These are phyloP conservation scores for Glaciozyma martinii DNA, from an alignment of 768 basidiomycete genomes.

Conservation along the genomic window DNA sequence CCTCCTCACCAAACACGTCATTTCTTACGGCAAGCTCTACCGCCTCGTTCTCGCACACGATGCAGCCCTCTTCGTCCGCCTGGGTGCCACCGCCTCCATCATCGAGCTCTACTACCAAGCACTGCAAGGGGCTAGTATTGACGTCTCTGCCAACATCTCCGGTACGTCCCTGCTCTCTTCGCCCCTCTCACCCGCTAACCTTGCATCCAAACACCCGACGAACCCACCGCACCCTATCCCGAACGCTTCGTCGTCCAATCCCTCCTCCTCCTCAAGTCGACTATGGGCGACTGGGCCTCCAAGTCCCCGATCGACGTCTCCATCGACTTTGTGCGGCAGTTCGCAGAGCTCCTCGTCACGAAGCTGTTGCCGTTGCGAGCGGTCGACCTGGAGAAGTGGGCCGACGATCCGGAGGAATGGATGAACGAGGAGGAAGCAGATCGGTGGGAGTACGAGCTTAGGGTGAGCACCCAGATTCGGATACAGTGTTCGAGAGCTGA, in stretches of 20 bases:
- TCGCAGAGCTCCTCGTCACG: constrained; percentile 62
- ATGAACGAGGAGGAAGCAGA: constrained; percentile 76
- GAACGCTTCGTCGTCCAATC: constrained; percentile 27
- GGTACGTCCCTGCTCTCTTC: background rate
- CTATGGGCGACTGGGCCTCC: constrained; percentile 29
- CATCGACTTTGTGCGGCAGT: constrained; percentile 38
- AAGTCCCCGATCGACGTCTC: constrained; percentile 13
- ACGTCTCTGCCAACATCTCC: constrained; percentile 1
- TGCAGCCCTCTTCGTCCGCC: constrained; percentile 8
- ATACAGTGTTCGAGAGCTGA: constrained; percentile 4
- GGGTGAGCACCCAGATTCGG: constrained; percentile 48
- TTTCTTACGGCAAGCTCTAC: constrained; percentile 25
- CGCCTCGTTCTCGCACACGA: constrained; percentile 19
- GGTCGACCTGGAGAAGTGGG: constrained; percentile 71
- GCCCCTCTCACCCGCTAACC: background rate
- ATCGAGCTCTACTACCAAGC: constrained; percentile 13
- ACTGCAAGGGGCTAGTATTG: constrained; percentile 8
- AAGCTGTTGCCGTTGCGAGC: constrained; percentile 77
- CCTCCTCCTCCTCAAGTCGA: constrained; percentile 28
- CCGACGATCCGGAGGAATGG: constrained; percentile 89
- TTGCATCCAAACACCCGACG: constrained; percentile 9
- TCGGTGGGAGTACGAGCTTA: constrained; percentile 84
- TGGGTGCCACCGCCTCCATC: constrained; percentile 13
- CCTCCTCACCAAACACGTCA: constrained; percentile 25
- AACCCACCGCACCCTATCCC: constrained; percentile 15